phyloP scores from a whole-genome alignment of 331 rosid genomes.

The Cydonia oblonga region DNA sequence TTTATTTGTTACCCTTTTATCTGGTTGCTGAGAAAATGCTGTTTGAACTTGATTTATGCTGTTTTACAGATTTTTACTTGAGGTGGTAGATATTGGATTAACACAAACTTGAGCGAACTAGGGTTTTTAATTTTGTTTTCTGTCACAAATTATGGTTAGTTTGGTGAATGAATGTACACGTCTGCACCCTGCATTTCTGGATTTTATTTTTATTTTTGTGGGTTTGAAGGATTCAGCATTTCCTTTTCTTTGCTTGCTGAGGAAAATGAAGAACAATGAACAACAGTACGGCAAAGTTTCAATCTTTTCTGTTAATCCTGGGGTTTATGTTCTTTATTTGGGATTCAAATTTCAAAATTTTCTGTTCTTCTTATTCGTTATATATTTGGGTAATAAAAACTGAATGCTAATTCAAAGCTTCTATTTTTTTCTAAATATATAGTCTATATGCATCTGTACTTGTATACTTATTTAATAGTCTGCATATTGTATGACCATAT shows the following conservation, averaged over 20 bases:
- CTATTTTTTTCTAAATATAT: not conserved
- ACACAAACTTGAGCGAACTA: not conserved
- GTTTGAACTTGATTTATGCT: not conserved
- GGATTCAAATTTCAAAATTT: too few relatives aligned
- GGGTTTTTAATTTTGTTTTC: not conserved
- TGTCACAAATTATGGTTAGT: not conserved
- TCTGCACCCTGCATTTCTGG: too few relatives aligned
- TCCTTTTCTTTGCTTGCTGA: too few relatives aligned
- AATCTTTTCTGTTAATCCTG: not conserved
- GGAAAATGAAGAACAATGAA: not conserved
- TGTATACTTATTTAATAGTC: too few relatives aligned
- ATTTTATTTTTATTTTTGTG: too few relatives aligned
- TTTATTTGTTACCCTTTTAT: not conserved
- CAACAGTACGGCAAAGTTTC: not conserved
- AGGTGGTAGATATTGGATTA: not conserved
- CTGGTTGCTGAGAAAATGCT: not conserved
- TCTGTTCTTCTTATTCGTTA: too few relatives aligned
- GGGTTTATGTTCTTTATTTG: not conserved
- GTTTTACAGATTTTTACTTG: not conserved
- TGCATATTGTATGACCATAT: too few relatives aligned
- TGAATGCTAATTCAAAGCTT: not conserved
- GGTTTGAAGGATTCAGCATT: too few relatives aligned
- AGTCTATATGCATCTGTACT: too few relatives aligned
- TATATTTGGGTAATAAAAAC: too few relatives aligned
- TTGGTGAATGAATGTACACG: not conserved